Conservation (phyloP, 306 rosid species). For the Luffa aegyptiaca region DNA sequence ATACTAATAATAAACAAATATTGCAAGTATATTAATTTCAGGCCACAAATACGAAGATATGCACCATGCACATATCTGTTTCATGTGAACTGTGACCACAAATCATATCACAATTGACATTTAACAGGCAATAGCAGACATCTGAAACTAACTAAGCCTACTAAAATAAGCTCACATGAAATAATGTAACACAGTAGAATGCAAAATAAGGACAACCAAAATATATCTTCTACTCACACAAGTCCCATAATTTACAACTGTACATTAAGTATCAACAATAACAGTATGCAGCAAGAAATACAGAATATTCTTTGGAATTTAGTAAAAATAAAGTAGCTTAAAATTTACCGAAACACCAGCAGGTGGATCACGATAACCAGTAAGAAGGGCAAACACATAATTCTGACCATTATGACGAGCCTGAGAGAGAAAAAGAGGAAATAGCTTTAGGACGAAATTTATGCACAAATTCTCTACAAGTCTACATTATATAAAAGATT, state of each 20-base stretch:
- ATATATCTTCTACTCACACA: neutral
- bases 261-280: neutral
- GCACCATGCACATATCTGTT: neutral
- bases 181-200: neutral
- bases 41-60: neutral
- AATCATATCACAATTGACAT: neutral
- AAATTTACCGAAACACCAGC: slow-evolving; percentile 75
- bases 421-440: slow-evolving; percentile 27
- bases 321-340: neutral
- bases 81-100: neutral
- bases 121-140: neutral
- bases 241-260: neutral
- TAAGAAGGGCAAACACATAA: slow-evolving; percentile 80
- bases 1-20: neutral
- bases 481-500: neutral
- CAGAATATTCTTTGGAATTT: neutral
- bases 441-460: neutral
- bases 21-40: neutral
- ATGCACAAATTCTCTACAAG: neutral
- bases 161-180: neutral
- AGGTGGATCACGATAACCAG: slow-evolving; percentile 95
- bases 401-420: slow-evolving; percentile 98
- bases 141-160: neutral
- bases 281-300: neutral
- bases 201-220: neutral